Evolutionary conservation across 2,329 filamentous ascomycete species (phyloP), one percentile per base, ranked within the genome.

Genomic region (Fusarium nelsonii): DNA sequence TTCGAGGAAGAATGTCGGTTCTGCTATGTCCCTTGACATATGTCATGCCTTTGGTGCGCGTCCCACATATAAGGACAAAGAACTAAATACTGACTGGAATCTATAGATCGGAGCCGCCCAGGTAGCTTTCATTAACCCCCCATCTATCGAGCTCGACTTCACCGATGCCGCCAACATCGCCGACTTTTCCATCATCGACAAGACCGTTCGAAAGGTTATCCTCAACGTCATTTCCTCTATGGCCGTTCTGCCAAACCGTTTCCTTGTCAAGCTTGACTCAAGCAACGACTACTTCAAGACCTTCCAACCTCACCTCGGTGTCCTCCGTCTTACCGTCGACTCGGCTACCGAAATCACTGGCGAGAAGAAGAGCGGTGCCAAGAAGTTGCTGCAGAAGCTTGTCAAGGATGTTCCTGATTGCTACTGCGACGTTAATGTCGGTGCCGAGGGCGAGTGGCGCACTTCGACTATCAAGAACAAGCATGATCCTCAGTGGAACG

Each of bases 211-310:
- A 14, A 74, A 74, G 37, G 69, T 72, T 43, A 74, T 74, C 8
- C 54, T 72, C 30, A 63, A 53, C 10, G 62, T 74, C n/a, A 74
- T 74, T 10, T 54, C 69, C 12, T 72, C 70, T 4, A 74, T 74
- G 65, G 72, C 72, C 5, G 72, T 74, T 37, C 66, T 74, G 2
- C 72, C 72, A 45, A 74, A 74, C 56, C 72, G 72, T 56, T 74
- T 74, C 51, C 69, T 71, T 28, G 57, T 74, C 54, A 74, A 74
- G 12, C 66, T 74, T 16, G 70, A 74, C 62, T 49, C 62, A 23
- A 61, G 67, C 50, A 74, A 74, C 51, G 72, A 74, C n/a, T 74
- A 74, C 45, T 74, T 74, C 68, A 74, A 74, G 51, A 74, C 72
- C 20, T 74, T 65, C 43, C 72, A 74, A 1, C 72, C 67, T 3